Evolutionary conservation across 768 basidiomycete genomes (phyloP), one percentile per base, ranked within the genome.

Genomic region (Pholiota molesta): DNA sequence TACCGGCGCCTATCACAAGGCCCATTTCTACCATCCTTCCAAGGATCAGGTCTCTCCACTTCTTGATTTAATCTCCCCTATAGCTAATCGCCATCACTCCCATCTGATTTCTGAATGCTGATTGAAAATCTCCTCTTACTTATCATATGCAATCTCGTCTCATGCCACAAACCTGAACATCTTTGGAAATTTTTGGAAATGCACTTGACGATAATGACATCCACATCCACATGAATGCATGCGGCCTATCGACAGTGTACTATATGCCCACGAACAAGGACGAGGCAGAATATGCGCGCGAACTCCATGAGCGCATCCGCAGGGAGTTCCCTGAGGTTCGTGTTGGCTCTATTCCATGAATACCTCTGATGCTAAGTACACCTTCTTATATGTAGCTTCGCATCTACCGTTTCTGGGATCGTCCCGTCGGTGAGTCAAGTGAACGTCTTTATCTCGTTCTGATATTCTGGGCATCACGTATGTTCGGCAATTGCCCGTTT

Each of bases 311-410:
- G 57, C 76, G 82, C 35, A 75, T 91, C 40, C 74, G 82, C 17
- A 72, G 83, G 59, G 89, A 91, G 66, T 90, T 90, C 72, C 89
- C 89, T 29, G 89, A 91, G 81, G 88, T 82, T 70, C 40, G 70
- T 51, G 29, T 35, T 19, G 11, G 35, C 11, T 16, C 14, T 37
- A 37, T 37, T 13, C 35, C 3, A 37, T 2, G 35, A 37, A 37
- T 37, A 2, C 10, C 10, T 37, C 35, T 37, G 35, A 37, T 13
- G 6, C 35, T 13, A 2, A 37, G 3, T 37, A 9, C 35, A 9
- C 13, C 10, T 37, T 37, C 14, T 37, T 37, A n/a, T 37, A 37
- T 11, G 56, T 59, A 90, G 89, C 73, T 90, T 29, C 82, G 85
- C 35, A 82, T 89, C 42, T 87, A 85, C 69, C 78, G 69, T 52